These are phyloP conservation scores for Pseudotsuga menziesii DNA, from an alignment of 75 land plant species.

Conservation along the genomic window DNA sequence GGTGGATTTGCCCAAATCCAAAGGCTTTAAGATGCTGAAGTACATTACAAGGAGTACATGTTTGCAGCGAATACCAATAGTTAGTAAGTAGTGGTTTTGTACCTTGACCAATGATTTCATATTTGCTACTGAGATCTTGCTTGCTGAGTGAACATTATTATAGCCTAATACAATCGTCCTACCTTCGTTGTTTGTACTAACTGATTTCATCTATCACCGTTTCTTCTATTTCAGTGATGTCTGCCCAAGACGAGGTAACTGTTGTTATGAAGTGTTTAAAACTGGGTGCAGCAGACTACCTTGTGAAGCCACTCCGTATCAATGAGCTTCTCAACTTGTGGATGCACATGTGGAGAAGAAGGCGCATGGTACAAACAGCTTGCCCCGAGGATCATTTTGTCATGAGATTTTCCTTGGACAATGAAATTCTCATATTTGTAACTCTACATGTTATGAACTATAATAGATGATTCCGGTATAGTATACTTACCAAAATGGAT, in stretches of 20 bases:
- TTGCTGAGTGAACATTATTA: too few relatives aligned
- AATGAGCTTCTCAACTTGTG: conserved; percentile 87
- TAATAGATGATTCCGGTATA: neutral
- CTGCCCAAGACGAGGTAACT: conserved; percentile 79
- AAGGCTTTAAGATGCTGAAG: conserved; percentile 80
- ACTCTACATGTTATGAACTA: neutral
- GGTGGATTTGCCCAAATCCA: conserved; percentile 71
- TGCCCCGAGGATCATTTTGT: neutral
- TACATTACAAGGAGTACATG: conserved; percentile 47
- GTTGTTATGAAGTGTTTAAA: conserved; percentile 78
- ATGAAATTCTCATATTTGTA: neutral
- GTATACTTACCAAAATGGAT: conserved; percentile 2
- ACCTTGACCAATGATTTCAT: conserved; percentile 1
- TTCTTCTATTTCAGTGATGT: conserved; percentile 64
- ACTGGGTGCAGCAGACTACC: conserved; percentile 89
- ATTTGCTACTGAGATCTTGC: too few relatives aligned
- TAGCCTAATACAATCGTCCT: too few relatives aligned
- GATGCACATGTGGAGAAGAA: conserved; percentile 92
- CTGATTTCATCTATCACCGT: too few relatives aligned
- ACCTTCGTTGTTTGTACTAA: too few relatives aligned
- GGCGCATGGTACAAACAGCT: conserved; percentile 53
- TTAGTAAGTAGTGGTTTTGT: conserved; percentile 36
- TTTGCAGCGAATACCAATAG: conserved; percentile 62
- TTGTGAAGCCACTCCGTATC: conserved; percentile 82
- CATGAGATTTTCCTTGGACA: conserved; percentile 7